Percentiles rank a stretch among this genome's conserved stretches.
Evolutionary conservation across 495 filamentous ascomycete species (phyloP).

Genomic region (Penicillium paradoxum): DNA sequence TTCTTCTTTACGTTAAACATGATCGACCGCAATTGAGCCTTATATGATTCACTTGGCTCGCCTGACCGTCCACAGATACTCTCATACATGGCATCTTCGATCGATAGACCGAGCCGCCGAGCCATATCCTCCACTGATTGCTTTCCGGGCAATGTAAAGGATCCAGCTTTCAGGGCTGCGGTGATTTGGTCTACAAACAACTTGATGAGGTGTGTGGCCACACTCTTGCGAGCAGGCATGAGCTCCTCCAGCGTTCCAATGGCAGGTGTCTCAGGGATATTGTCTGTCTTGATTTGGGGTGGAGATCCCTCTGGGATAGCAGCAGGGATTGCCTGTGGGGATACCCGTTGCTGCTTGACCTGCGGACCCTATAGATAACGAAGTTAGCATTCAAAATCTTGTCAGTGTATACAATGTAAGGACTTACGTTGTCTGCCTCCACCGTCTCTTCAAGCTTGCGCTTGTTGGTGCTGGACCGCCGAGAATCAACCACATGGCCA

Average conservation of each 20-base stretch:
- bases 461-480: constrained; percentile 35
- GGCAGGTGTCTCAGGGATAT: constrained; percentile 16
- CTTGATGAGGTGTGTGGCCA: constrained; percentile 48
- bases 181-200: constrained; percentile 51
- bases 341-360: constrained; percentile 37
- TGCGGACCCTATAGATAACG: constrained; percentile 31
- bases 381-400: constrained; percentile 5
- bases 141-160: constrained; percentile 49
- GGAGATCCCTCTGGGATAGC: constrained; percentile 13
- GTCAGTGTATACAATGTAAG: neutral
- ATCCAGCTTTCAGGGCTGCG: constrained; percentile 44
- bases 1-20: constrained; percentile 84
- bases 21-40: constrained; percentile 57
- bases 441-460: constrained; percentile 41
- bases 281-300: constrained; percentile 33
- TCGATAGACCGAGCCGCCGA: constrained; percentile 56
- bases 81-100: constrained; percentile 67
- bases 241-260: constrained; percentile 37
- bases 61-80: constrained; percentile 47
- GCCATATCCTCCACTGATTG: constrained; percentile 49
- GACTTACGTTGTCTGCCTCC: constrained; percentile 34
- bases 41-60: constrained; percentile 51
- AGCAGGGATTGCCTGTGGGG: constrained; percentile 20
- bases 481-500: constrained; percentile 24
- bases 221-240: constrained; percentile 44